Conservation (phyloP, 2,329 filamentous ascomycete species). For the Helminthosporium solani region DNA sequence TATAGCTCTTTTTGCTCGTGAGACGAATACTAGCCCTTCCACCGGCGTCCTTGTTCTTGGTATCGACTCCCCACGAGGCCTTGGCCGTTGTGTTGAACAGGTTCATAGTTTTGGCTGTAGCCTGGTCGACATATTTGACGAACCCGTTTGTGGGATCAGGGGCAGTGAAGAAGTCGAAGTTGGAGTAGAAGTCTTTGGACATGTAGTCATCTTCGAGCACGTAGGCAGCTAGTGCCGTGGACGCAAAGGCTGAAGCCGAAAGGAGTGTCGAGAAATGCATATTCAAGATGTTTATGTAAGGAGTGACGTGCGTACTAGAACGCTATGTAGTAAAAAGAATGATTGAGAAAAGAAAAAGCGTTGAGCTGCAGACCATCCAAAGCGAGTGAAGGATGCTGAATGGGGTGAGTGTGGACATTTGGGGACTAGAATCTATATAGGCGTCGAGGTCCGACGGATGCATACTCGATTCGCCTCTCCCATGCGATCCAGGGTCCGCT, state of each 20-base stretch:
- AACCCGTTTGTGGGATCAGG: slow-evolving; percentile 49
- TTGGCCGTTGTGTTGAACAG: slow-evolving; percentile 42
- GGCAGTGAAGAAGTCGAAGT: slow-evolving; percentile 47
- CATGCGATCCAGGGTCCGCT: not conserved
- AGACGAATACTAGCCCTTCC: slow-evolving; percentile 51
- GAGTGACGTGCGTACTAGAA: slow-evolving; percentile 38
- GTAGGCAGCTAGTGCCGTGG: slow-evolving; percentile 44
- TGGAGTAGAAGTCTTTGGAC: slow-evolving; percentile 45
- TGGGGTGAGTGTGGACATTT: not conserved
- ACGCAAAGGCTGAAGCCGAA: slow-evolving; percentile 37
- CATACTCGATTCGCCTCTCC: not conserved
- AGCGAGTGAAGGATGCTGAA: slow-evolving; percentile 6
- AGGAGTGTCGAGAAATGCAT: slow-evolving; percentile 41
- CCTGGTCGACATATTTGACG: slow-evolving; percentile 43
- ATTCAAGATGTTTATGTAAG: slow-evolving; percentile 30
- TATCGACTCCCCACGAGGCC: slow-evolving; percentile 51
- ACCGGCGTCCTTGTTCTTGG: slow-evolving; percentile 36
- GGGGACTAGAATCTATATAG: slow-evolving; percentile 23
- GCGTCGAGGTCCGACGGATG: not conserved
- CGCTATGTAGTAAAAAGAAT: slow-evolving; percentile 30
- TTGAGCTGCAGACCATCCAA: not conserved
- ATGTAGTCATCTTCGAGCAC: slow-evolving; percentile 44
- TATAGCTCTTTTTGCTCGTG: slow-evolving; percentile 49
- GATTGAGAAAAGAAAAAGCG: slow-evolving; percentile 21
- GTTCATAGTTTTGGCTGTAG: slow-evolving; percentile 42